Evolutionary conservation across 176 grass and related monocot genomes (phyloP).

Genomic region (Zoysia japonica): DNA sequence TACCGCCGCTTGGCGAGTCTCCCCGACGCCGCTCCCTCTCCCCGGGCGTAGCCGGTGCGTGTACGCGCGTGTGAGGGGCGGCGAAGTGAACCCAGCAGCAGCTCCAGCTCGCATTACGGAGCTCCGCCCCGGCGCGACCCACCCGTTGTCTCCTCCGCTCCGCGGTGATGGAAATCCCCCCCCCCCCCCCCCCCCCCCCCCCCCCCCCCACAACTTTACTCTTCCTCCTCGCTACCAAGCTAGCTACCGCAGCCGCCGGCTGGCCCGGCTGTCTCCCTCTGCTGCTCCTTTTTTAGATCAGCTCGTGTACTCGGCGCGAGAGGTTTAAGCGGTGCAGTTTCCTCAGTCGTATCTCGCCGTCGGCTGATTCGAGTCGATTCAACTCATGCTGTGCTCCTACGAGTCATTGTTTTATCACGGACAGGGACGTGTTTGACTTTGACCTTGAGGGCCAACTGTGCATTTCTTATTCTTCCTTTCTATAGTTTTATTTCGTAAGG

Average conservation of each 20-base stretch:
- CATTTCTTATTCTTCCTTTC: not conserved
- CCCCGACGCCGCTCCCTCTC: not conserved
- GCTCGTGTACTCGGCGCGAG: not conserved
- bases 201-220: not conserved
- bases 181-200: too few relatives aligned
- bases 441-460: not conserved
- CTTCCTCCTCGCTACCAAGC: not conserved
- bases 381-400: not conserved
- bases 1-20: not conserved
- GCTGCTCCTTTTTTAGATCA: not conserved
- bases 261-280: not conserved
- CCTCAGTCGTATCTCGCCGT: not conserved
- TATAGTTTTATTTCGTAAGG: not conserved
- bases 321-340: not conserved
- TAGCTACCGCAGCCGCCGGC: not conserved
- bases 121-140: not conserved
- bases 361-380: constrained; percentile 1
- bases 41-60: not conserved
- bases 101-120: constrained; percentile 20
- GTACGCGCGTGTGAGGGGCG: not conserved
- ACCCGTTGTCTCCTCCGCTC: not conserved
- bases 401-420: not conserved
- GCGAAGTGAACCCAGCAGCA: not conserved
- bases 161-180: not conserved
- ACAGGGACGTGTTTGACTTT: constrained; percentile 2